These are phyloP conservation scores for Leccinum longicurvipes DNA, from an alignment of 768 basidiomycete genomes.

Conservation along the genomic window DNA sequence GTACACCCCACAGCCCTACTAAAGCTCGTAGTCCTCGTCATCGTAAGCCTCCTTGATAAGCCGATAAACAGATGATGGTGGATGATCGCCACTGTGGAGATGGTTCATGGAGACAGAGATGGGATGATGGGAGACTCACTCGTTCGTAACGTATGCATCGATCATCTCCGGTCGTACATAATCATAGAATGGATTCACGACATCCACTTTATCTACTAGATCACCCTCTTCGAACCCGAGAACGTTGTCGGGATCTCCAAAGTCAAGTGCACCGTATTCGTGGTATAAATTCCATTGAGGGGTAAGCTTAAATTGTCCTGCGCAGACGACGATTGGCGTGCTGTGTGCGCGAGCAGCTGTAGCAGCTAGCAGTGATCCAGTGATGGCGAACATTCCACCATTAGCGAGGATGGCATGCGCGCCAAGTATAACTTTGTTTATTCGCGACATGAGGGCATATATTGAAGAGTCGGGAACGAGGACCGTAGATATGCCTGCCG, in stretches of 20 bases:
- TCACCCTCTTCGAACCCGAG: slow-evolving; percentile 73
- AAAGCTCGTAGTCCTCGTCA: slow-evolving; percentile 85
- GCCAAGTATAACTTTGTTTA: slow-evolving; percentile 94
- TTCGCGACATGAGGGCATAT: slow-evolving; percentile 93
- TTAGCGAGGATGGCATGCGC: slow-evolving; percentile 96
- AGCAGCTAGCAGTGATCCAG: slow-evolving; percentile 81
- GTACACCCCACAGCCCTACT: slow-evolving; percentile 3
- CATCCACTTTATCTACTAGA: slow-evolving; percentile 84
- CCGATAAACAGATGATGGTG: slow-evolving; percentile 89
- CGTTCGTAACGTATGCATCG: slow-evolving; percentile 93
- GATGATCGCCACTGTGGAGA: slow-evolving; percentile 80
- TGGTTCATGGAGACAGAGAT: slow-evolving; percentile 6
- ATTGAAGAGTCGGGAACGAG: slow-evolving; percentile 96
- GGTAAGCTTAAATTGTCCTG: slow-evolving; percentile 95
- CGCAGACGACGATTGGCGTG: slow-evolving; percentile 90
- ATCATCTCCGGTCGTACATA: slow-evolving; percentile 91
- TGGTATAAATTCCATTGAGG: slow-evolving; percentile 88
- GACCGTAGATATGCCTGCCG: slow-evolving; percentile 85
- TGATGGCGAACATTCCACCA: slow-evolving; percentile 90
- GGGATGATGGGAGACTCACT: slow-evolving; percentile 55
- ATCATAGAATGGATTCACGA: slow-evolving; percentile 95
- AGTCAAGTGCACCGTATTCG: slow-evolving; percentile 80
- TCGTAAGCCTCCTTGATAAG: slow-evolving; percentile 94
- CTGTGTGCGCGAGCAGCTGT: slow-evolving; percentile 86
- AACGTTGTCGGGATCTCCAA: slow-evolving; percentile 66